phyloP scores from a whole-genome alignment of 768 basidiomycete genomes.

The Mycena leptocephala region DNA sequence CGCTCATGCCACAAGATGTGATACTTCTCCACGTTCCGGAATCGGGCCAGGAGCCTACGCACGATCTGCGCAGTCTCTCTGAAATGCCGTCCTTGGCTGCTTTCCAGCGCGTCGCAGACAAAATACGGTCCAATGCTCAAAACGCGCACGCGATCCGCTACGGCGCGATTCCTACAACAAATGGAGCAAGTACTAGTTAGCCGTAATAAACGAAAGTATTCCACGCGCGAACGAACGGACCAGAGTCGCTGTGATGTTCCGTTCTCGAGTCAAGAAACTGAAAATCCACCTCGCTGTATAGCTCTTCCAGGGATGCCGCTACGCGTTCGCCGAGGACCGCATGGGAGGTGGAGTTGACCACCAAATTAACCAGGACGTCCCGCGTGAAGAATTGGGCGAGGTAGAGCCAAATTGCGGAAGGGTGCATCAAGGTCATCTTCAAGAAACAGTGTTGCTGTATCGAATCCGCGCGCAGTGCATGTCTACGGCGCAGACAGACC shows the following conservation, averaged over 20 bases:
- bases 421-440: slow-evolving; percentile 29
- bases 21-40: slow-evolving; percentile 22
- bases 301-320: not conserved
- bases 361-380: slow-evolving; percentile 14
- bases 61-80: not conserved
- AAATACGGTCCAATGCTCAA: slow-evolving; percentile 29
- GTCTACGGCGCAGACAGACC: not conserved
- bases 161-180: slow-evolving; percentile 11
- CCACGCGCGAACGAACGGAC: slow-evolving; percentile 10
- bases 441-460: not conserved
- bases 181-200: not conserved
- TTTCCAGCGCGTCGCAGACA: slow-evolving; percentile 26
- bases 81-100: not conserved
- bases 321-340: slow-evolving; percentile 2
- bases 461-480: not conserved
- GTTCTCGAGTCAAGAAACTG: slow-evolving; percentile 19
- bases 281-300: slow-evolving; percentile 23
- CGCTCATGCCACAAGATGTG: slow-evolving; percentile 31
- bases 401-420: slow-evolving; percentile 24
- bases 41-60: not conserved
- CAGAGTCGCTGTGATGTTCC: slow-evolving; percentile 20
- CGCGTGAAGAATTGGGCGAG: slow-evolving; percentile 23
- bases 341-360: not conserved
- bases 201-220: not conserved
- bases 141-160: slow-evolving; percentile 19